Percentiles rank a stretch among this genome's conserved stretches.
Evolutionary conservation across 1,284 basidiomycete species (phyloP).

Genomic region (Cryptococcus sp.): DNA sequence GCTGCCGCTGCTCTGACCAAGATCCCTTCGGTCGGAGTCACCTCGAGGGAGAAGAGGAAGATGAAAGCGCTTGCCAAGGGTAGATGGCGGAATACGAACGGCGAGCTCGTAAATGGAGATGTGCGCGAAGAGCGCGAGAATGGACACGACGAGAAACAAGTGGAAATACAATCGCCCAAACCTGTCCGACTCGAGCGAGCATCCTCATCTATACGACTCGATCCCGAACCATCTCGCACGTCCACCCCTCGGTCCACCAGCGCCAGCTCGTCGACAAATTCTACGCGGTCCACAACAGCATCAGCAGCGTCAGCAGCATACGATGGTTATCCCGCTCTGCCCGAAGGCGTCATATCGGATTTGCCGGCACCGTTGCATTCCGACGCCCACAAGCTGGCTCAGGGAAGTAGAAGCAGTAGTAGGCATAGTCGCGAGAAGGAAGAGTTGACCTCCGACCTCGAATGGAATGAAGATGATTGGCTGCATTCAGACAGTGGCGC

Average conservation of each 20-base stretch:
- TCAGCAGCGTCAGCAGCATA: constrained; percentile 14
- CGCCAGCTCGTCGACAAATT: constrained; percentile 4
- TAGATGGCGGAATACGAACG: no score
- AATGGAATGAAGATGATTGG: constrained; percentile 20
- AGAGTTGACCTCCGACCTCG: constrained; percentile 31
- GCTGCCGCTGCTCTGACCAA: background rate
- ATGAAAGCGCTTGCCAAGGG: constrained; percentile 2
- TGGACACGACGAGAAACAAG: background rate
- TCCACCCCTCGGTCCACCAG: constrained; percentile 1
- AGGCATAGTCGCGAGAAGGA: constrained; percentile 21
- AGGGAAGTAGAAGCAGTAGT: constrained; percentile 10
- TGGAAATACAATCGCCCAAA: constrained; percentile 9
- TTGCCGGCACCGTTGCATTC: constrained; percentile 41
- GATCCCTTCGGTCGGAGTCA: background rate
- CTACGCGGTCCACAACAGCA: constrained; percentile 6
- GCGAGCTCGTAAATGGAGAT: no score
- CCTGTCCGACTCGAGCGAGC: constrained; percentile 6
- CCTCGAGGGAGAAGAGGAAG: constrained; percentile 2
- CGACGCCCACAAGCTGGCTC: constrained; percentile 4
- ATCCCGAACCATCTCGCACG: background rate
- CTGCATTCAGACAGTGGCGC: constrained; percentile 13
- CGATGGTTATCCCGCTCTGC: constrained; percentile 18
- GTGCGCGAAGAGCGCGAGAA: background rate
- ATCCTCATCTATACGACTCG: background rate
- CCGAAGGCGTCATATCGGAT: constrained; percentile 13